Conservation (phyloP, 2,329 filamentous ascomycete species). For the Nigrospora sphaerica region DNA sequence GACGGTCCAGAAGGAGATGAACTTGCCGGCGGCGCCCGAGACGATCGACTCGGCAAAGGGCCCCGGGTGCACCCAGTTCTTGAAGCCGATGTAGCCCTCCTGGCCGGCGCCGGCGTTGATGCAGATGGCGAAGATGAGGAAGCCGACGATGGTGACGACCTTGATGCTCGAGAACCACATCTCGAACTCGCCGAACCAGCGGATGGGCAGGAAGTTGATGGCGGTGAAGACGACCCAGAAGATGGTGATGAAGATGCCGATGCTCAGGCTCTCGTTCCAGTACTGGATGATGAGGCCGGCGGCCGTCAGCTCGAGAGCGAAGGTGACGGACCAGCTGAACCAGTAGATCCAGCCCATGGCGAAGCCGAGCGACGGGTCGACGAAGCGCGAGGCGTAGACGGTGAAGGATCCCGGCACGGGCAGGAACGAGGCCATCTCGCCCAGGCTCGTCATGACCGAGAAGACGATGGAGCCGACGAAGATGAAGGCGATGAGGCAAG, state of each 20-base stretch:
- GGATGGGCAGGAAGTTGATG: conserved; percentile 65
- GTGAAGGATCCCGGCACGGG: conserved; percentile 73
- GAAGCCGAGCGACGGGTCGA: conserved; percentile 63
- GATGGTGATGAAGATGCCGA: conserved; percentile 66
- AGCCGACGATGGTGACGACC: conserved; percentile 66
- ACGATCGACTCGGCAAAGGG: conserved; percentile 58
- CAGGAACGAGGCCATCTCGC: conserved; percentile 72
- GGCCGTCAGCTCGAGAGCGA: conserved; percentile 65
- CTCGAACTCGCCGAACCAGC: conserved; percentile 69
- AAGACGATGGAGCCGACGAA: conserved; percentile 51
- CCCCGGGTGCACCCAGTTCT: conserved; percentile 62
- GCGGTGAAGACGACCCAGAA: conserved; percentile 66
- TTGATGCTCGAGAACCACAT: conserved; percentile 76
- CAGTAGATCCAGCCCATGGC: conserved; percentile 80
- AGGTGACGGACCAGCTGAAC: conserved; percentile 69
- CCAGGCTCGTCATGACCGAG: conserved; percentile 64
- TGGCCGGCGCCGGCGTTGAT: conserved; percentile 65
- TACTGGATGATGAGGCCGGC: conserved; percentile 71
- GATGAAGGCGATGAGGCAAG: conserved; percentile 53
- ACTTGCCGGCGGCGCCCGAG: conserved; percentile 47
- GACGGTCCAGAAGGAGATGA: conserved; percentile 63
- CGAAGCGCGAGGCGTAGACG: conserved; percentile 67
- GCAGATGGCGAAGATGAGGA: conserved; percentile 70
- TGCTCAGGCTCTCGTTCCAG: conserved; percentile 55
- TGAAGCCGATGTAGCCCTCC: conserved; percentile 67